Evolutionary conservation across 495 filamentous ascomycete species (phyloP).

Genomic region (Aspergillus saccharolyticus): DNA sequence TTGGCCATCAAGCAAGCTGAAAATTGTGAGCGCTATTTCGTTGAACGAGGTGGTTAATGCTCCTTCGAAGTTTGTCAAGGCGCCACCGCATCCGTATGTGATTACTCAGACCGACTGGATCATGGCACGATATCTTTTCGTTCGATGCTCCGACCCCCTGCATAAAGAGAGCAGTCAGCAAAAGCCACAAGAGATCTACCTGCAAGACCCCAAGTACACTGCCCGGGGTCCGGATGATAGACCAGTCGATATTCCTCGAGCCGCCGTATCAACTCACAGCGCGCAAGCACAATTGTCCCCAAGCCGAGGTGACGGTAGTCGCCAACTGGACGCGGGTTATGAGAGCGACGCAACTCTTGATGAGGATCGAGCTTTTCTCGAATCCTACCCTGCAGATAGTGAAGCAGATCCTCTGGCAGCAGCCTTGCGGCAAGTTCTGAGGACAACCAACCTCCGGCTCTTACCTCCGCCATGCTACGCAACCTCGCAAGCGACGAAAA

Average conservation of each 20-base stretch:
- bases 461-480: conserved; percentile 65
- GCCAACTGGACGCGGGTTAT: not conserved
- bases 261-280: conserved; percentile 30
- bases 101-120: conserved; percentile 81
- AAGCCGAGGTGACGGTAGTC: not conserved
- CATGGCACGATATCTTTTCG: conserved; percentile 83
- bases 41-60: conserved; percentile 86
- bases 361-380: conserved; percentile 12
- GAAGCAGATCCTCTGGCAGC: not conserved
- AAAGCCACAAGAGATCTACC: conserved; percentile 36
- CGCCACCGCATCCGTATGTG: conserved; percentile 55
- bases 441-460: conserved; percentile 49
- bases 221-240: conserved; percentile 33
- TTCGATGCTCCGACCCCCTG: conserved; percentile 29
- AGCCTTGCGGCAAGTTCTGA: conserved; percentile 56
- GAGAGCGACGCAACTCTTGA: conserved; percentile 12
- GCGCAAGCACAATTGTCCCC: conserved; percentile 8
- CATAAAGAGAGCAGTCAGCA: not conserved
- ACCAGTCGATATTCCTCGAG: conserved; percentile 45
- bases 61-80: conserved; percentile 56
- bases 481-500: conserved; percentile 54
- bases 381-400: not conserved
- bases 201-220: conserved; percentile 50
- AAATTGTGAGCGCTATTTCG: conserved; percentile 57
- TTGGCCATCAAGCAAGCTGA: conserved; percentile 65